Base-by-base conservation (phyloP, 371 early-diverging fungal genomes). In the Mortierella sp. region DNA sequence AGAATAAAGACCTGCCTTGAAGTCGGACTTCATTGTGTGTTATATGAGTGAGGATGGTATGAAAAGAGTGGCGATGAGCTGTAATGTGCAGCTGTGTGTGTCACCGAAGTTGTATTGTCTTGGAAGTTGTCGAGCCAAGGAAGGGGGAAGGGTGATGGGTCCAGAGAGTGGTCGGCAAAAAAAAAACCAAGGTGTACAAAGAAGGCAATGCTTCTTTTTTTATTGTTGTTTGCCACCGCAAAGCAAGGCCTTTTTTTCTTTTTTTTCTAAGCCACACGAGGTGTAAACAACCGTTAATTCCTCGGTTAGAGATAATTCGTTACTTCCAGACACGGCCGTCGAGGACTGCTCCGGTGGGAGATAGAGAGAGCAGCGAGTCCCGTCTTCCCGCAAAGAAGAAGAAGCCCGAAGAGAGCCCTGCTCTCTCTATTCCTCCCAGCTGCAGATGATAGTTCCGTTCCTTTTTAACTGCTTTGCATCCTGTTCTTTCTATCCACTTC, bases 1-100 rank as follows among this genome's bases (percentile, higher is more conserved):
- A 21, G 5, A 9, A 2, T 4, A 31, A 19, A 44, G 42, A 70
- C 83, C 31, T 82, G 80, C 87, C 87, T 86, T 86, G 80, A 86
- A 86, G 75, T 86, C 87, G 50, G 80, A 77, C 80, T 86, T 86
- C 87, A 86, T 86, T 63, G 21, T 79, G 74, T 48, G 44, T 47
- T 48, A 31, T 28, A 50, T 24, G 45, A 55, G 34, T 55, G 38
- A 28, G 50, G 24, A 44, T 42, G 72, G 16, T 65, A 52, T 31
- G 72, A 52, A 38, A 16, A 19, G 50, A n/a, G 16, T 38, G 45
- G 42, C 31, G 24, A 34, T 44, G 47, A 47, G 57, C 8, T 63
- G 54, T 42, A 38, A 73, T 52, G 54, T 38, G 45, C 28, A 16
- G 68, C 68, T 42, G 42, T 68, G 42, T 38, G 42, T 9, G 50